These are phyloP conservation scores for Tricholomella constricta DNA, from an alignment of 768 basidiomycete genomes.

Conservation along the genomic window DNA sequence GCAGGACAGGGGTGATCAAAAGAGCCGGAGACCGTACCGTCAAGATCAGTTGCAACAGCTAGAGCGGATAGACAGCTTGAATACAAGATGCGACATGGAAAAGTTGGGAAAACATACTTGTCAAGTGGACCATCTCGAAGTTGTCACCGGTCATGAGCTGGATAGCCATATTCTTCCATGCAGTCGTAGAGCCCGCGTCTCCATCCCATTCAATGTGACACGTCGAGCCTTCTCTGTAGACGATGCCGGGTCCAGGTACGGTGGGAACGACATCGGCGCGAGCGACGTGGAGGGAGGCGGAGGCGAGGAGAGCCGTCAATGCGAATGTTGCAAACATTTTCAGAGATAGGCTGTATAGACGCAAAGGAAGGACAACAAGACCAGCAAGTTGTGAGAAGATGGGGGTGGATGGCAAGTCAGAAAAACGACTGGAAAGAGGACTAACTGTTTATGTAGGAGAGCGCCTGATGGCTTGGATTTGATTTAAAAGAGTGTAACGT, in stretches of 20 bases:
- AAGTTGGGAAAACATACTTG: slow-evolving; percentile 46
- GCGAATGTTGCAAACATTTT: slow-evolving; percentile 42
- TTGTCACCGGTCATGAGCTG: slow-evolving; percentile 83
- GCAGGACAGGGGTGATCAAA: slow-evolving; percentile 67
- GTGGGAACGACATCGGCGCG: slow-evolving; percentile 61
- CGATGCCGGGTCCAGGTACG: slow-evolving; percentile 58
- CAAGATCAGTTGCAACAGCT: slow-evolving; percentile 65
- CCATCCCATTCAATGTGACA: slow-evolving; percentile 63
- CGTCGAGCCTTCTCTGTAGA: slow-evolving; percentile 55
- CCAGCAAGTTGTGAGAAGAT: slow-evolving; percentile 12
- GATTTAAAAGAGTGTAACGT: slow-evolving; percentile 14
- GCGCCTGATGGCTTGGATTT: slow-evolving; percentile 5
- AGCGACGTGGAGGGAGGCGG: slow-evolving; percentile 35
- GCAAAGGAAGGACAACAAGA: slow-evolving; percentile 6
- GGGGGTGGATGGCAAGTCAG: slow-evolving; percentile 10
- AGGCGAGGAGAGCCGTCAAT: slow-evolving; percentile 39
- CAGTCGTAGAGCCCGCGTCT: slow-evolving; percentile 50
- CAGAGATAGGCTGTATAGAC: slow-evolving; percentile 3
- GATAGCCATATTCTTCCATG: slow-evolving; percentile 74
- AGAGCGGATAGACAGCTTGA: neutral
- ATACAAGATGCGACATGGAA: neutral
- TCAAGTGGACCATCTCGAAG: slow-evolving; percentile 63
- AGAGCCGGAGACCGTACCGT: slow-evolving; percentile 58
- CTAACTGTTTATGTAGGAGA: slow-evolving; percentile 3
- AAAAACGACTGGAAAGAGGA: neutral